phyloP scores from a whole-genome alignment of 208 protist genomes.

The Plasmodiophora brassicae region DNA sequence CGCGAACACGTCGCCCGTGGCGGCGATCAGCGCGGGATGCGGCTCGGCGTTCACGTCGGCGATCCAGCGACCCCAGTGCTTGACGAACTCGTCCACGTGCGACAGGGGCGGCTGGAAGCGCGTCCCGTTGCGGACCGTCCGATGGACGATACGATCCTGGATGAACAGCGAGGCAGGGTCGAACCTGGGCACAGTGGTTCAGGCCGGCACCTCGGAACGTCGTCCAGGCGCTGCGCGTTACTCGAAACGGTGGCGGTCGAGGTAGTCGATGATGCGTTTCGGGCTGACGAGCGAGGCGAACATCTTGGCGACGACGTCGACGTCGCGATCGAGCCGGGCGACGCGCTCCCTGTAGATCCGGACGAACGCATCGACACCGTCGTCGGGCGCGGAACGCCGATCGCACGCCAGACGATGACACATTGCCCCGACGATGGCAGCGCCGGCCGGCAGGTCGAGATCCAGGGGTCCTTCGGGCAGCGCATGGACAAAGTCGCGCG shows the following conservation, averaged over 20 bases:
- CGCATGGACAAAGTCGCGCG: not conserved
- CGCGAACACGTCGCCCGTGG: not conserved
- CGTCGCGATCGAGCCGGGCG: not conserved
- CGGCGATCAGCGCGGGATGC: not conserved
- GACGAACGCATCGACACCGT: not conserved
- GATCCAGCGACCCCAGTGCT: not conserved
- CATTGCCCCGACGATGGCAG: not conserved
- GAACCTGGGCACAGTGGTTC: not conserved
- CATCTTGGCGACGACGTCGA: not conserved
- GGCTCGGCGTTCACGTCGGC: not conserved
- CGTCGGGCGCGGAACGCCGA: not conserved
- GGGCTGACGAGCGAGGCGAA: not conserved
- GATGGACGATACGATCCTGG: not conserved
- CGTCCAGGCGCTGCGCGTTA: too few relatives aligned
- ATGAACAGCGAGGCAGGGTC: not conserved
- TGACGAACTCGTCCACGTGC: not conserved
- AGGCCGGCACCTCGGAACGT: too few relatives aligned
- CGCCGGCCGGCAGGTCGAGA: not conserved
- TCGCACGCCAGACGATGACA: not conserved
- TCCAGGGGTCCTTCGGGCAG: not conserved
- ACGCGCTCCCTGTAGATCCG: not conserved
- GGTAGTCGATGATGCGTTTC: not conserved
- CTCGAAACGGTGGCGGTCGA: too few relatives aligned
- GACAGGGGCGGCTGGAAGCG: not conserved
- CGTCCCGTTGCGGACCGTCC: not conserved